Percentiles rank a stretch among this genome's conserved stretches.
phyloP scores from a whole-genome alignment of 164 flowering plant genomes.

The Pachysandra terminalis region DNA sequence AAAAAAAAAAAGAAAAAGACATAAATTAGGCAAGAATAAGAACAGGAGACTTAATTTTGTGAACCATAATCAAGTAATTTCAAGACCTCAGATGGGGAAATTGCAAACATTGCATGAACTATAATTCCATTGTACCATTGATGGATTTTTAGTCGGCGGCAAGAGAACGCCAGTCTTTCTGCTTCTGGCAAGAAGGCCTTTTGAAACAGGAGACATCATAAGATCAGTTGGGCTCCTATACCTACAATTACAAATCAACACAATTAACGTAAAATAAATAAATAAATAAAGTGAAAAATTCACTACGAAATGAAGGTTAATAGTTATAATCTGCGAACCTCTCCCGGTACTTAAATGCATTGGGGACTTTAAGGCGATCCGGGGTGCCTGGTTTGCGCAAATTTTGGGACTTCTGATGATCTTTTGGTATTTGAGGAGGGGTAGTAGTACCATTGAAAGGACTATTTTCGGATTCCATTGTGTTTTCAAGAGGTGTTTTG shows the following conservation, averaged over 20 bases:
- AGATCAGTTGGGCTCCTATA: slow-evolving; percentile 80
- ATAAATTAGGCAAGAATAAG: no score
- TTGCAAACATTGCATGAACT: no score
- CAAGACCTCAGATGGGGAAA: no score
- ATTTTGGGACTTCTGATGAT: slow-evolving; percentile 7
- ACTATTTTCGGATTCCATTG: slow-evolving; percentile 11
- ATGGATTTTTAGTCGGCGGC: slow-evolving; percentile 39
- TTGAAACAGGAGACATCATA: slow-evolving; percentile 73
- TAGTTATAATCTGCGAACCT: slow-evolving; percentile 26
- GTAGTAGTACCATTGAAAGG: slow-evolving; percentile 10
- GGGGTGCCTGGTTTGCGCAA: slow-evolving; percentile 36
- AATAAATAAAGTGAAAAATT: not conserved
- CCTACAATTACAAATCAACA: slow-evolving; percentile 26
- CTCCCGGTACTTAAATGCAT: slow-evolving; percentile 58
- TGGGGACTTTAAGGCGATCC: slow-evolving; percentile 54
- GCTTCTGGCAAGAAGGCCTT: slow-evolving; percentile 60
- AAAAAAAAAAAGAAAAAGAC: not conserved
- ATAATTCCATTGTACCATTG: no score
- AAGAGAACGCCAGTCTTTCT: slow-evolving; percentile 35
- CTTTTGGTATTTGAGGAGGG: slow-evolving; percentile 17
- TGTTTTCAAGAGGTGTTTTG: slow-evolving; percentile 9
- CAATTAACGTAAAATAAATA: not conserved
- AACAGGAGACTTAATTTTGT: no score
- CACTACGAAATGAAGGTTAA: no score
- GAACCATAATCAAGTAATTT: no score